phyloP scores from a whole-genome alignment of 176 grass and related monocot genomes.

The Themeda triandra region DNA sequence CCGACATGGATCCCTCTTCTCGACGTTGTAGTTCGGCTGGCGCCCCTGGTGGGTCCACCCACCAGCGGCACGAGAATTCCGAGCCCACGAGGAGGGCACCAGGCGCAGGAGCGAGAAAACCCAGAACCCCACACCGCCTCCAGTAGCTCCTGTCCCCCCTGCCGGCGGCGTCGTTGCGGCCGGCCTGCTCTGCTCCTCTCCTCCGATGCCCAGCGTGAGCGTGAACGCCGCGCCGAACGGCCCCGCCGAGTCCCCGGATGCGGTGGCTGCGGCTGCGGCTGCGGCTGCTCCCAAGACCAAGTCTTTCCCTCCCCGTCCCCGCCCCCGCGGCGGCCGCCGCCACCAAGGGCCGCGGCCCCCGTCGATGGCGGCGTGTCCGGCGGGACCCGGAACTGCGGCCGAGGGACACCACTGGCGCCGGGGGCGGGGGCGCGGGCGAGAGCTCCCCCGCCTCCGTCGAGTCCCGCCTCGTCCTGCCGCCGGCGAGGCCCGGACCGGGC shows the following conservation, averaged over 20 bases:
- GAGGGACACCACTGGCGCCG: not conserved
- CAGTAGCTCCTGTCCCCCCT: not conserved
- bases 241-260: not conserved
- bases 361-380: slow-evolving; percentile 55
- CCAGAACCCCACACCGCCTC: not conserved
- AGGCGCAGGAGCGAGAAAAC: not conserved
- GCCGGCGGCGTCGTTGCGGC: not conserved
- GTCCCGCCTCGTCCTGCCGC: no score
- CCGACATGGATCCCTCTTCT: no score
- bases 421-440: not conserved
- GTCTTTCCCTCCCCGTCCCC: not conserved
- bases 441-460: not conserved
- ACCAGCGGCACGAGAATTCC: not conserved
- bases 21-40: no score
- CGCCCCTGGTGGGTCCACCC: no score
- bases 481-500: no score
- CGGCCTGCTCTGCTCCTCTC: not conserved
- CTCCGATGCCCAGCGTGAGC: slow-evolving; percentile 11
- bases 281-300: not conserved
- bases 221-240: not conserved
- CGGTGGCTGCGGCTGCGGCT: not conserved
- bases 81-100: not conserved
- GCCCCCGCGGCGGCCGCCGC: not conserved
- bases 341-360: slow-evolving; percentile 32
- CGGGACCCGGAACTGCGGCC: slow-evolving; percentile 36